These are phyloP conservation scores for Cenchrus fungigraminus DNA, from an alignment of 176 grass and related monocot species.

Conservation along the genomic window DNA sequence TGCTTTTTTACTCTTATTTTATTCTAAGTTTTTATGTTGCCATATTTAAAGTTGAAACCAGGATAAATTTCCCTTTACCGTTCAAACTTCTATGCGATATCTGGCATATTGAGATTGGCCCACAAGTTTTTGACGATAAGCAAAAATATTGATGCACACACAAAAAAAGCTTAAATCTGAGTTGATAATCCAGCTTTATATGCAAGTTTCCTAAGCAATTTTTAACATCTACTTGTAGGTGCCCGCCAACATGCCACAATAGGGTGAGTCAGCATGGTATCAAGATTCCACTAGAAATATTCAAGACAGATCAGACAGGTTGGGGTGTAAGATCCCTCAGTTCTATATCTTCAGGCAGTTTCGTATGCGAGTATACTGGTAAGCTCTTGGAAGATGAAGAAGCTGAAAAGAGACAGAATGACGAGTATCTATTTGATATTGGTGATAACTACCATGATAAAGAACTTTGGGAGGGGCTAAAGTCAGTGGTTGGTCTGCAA, in stretches of 20 bases:
- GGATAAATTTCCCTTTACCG: too few relatives aligned
- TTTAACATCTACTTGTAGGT: slow-evolving; percentile 49
- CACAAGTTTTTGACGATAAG: neutral
- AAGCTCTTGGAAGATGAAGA: slow-evolving; percentile 62
- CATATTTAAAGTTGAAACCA: neutral
- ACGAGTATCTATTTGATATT: slow-evolving; percentile 78
- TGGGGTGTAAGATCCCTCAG: slow-evolving; percentile 85
- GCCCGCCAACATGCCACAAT: slow-evolving; percentile 71
- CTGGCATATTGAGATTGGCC: neutral
- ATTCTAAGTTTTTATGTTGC: neutral
- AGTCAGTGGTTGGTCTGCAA: slow-evolving; percentile 48
- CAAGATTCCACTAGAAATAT: slow-evolving; percentile 75
- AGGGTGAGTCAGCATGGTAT: slow-evolving; percentile 75
- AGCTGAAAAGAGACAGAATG: slow-evolving; percentile 63
- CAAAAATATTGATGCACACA: neutral
- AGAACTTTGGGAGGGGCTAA: slow-evolving; percentile 62
- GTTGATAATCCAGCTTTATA: slow-evolving; percentile 1
- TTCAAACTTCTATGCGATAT: neutral
- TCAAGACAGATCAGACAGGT: slow-evolving; percentile 59
- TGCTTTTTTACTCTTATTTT: neutral
- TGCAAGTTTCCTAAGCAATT: neutral
- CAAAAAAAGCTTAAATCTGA: neutral
- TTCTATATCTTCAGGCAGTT: slow-evolving; percentile 78
- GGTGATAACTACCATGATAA: slow-evolving; percentile 68
- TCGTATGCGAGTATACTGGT: slow-evolving; percentile 71